phyloP scores from a whole-genome alignment of 768 basidiomycete genomes.

The Auriscalpium microsporum region DNA sequence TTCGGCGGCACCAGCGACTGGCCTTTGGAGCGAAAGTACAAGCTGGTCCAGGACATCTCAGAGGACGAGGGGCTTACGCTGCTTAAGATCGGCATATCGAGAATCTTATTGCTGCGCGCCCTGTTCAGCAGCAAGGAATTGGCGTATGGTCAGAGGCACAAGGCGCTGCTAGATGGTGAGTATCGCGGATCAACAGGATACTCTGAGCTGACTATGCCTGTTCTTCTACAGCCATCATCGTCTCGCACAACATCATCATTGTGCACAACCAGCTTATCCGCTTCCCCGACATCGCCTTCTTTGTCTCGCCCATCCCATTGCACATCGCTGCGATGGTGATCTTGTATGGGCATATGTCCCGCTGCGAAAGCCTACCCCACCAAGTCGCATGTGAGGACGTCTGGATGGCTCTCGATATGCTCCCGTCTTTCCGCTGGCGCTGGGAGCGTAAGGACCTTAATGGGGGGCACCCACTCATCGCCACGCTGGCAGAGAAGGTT shows the following conservation, averaged over 20 bases:
- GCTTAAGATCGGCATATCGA: conserved; percentile 74
- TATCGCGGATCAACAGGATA: neutral
- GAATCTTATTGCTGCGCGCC: conserved; percentile 70
- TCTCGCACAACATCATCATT: conserved; percentile 81
- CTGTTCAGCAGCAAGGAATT: conserved; percentile 73
- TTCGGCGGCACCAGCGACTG: conserved; percentile 76
- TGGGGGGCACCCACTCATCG: conserved; percentile 77
- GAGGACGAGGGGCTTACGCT: conserved; percentile 79
- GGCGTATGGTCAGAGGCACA: conserved; percentile 52
- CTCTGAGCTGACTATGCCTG: neutral
- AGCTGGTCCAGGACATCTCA: conserved; percentile 64
- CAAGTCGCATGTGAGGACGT: conserved; percentile 72
- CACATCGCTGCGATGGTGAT: conserved; percentile 92
- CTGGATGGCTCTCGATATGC: conserved; percentile 81
- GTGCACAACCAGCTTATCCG: conserved; percentile 77
- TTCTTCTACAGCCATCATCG: conserved; percentile 55
- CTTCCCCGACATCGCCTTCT: conserved; percentile 82
- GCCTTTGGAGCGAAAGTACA: conserved; percentile 53
- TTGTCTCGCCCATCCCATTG: conserved; percentile 80
- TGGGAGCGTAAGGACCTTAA: conserved; percentile 82
- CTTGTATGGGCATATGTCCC: conserved; percentile 78
- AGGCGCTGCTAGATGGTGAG: conserved; percentile 73
- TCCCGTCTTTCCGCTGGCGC: conserved; percentile 84
- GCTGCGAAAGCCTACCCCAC: conserved; percentile 55
- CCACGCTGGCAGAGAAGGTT: conserved; percentile 73